These are phyloP conservation scores for Phytophthora quininea DNA, from an alignment of 352 stramenopile species.

Conservation along the genomic window DNA sequence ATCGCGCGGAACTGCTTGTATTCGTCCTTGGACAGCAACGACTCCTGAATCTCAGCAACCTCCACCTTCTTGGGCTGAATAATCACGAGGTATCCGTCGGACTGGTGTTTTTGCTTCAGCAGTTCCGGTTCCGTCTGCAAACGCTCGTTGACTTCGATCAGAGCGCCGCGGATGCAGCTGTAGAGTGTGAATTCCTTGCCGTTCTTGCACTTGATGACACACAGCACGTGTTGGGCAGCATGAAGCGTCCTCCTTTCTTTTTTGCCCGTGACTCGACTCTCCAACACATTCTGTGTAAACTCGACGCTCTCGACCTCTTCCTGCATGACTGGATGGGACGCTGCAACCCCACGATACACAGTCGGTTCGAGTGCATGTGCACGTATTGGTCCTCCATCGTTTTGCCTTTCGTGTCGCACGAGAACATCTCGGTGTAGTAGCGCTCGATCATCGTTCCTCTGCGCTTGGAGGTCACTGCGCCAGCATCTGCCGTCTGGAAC, in stretches of 20 bases:
- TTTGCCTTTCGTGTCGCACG: constrained; percentile 78
- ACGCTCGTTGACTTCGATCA: constrained; percentile 84
- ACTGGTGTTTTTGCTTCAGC: constrained; percentile 68
- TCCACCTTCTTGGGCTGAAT: constrained; percentile 84
- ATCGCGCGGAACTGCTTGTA: constrained; percentile 74
- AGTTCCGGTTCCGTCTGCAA: constrained; percentile 61
- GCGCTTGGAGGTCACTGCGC: constrained; percentile 44
- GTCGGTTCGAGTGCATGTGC: constrained; percentile 90
- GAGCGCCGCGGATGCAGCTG: constrained; percentile 80
- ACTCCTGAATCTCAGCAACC: constrained; percentile 82
- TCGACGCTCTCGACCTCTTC: constrained; percentile 65
- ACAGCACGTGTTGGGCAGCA: constrained; percentile 74
- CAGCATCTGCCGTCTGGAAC: constrained; percentile 55
- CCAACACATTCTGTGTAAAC: constrained; percentile 67
- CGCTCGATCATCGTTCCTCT: constrained; percentile 86
- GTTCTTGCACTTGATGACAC: constrained; percentile 69
- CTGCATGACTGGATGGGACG: constrained; percentile 69
- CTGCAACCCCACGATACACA: constrained; percentile 84
- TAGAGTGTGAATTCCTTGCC: constrained; percentile 66
- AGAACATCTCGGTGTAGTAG: constrained; percentile 89
- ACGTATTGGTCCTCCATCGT: constrained; percentile 82
- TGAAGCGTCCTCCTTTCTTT: constrained; percentile 84
- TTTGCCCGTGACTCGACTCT: constrained; percentile 82
- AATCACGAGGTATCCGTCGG: constrained; percentile 82
- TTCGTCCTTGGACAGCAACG: constrained; percentile 78